Percentiles rank a stretch among this genome's conserved stretches.
Conservation (phyloP, 768 basidiomycete genomes). For the Baorangia bicolor region DNA sequence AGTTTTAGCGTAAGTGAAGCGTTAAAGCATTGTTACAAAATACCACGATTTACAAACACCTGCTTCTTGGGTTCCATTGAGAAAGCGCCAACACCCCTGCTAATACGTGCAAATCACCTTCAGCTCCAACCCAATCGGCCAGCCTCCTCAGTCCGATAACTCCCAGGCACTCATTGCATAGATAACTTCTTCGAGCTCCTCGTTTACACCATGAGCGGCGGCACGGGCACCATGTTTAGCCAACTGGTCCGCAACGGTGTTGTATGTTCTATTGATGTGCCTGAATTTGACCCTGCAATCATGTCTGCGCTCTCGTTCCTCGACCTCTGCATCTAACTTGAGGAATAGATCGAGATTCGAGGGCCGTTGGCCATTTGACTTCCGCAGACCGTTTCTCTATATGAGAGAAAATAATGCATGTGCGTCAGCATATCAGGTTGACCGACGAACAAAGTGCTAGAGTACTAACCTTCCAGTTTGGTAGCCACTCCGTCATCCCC, state of each 20-base stretch:
- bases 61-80: neutral
- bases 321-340: neutral
- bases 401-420: neutral
- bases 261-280: constrained; percentile 23
- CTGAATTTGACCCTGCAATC: constrained; percentile 22
- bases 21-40: neutral
- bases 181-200: neutral
- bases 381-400: neutral
- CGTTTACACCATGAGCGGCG: neutral
- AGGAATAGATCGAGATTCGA: constrained; percentile 10
- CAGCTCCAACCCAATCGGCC: neutral
- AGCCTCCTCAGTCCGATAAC: neutral
- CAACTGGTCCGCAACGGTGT: constrained; percentile 21
- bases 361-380: neutral
- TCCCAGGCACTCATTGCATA: neutral
- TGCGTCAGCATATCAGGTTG: neutral
- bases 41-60: neutral
- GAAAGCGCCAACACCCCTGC: neutral
- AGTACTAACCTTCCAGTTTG: constrained; percentile 2
- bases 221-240: constrained; percentile 12
- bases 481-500: constrained; percentile 7
- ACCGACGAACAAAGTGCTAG: neutral
- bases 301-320: neutral
- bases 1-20: neutral
- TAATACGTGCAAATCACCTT: neutral